phyloP scores from a whole-genome alignment of 768 basidiomycete species.

The Candolleomyces efflorescens region DNA sequence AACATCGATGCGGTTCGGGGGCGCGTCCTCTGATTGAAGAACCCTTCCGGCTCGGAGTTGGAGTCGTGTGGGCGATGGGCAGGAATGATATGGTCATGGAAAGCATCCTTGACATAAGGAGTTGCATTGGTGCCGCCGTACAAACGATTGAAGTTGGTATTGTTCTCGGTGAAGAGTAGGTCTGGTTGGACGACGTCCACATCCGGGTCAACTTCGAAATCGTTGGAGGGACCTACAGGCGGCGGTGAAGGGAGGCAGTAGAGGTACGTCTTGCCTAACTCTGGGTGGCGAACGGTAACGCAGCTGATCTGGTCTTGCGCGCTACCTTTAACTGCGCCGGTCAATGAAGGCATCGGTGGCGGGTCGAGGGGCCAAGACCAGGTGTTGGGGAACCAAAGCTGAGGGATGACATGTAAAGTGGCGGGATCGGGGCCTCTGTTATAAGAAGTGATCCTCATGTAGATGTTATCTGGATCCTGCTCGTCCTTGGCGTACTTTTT shows the following conservation, averaged over 20 bases:
- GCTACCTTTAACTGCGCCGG: conserved; percentile 43
- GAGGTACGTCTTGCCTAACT: conserved; percentile 71
- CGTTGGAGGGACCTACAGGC: conserved; percentile 72
- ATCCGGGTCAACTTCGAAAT: conserved; percentile 58
- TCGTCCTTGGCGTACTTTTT: conserved; percentile 94
- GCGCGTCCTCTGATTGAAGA: conserved; percentile 48
- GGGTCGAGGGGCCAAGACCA: conserved; percentile 90
- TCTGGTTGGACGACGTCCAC: conserved; percentile 74
- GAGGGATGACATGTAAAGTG: conserved; percentile 90
- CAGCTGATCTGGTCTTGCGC: conserved; percentile 44
- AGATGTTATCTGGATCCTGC: conserved; percentile 81
- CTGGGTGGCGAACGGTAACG: conserved; percentile 69
- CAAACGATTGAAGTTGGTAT: conserved; percentile 90
- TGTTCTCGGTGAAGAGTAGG: conserved; percentile 93
- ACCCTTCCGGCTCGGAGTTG: conserved; percentile 38
- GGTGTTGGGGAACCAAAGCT: conserved; percentile 96
- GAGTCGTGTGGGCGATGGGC: conserved; percentile 65
- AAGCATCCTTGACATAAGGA: conserved; percentile 90
- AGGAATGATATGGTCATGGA: conserved; percentile 95
- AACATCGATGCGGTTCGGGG: conserved; percentile 44
- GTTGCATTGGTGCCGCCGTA: conserved; percentile 86
- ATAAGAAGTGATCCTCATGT: conserved; percentile 92
- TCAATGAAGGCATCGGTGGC: conserved; percentile 60
- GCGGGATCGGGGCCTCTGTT: conserved; percentile 96
- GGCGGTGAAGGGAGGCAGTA: conserved; percentile 93